Evolutionary conservation across 2,329 filamentous ascomycete genomes (phyloP), one percentile per base, ranked within the genome.

Genomic region (Sarocladium oryzae): DNA sequence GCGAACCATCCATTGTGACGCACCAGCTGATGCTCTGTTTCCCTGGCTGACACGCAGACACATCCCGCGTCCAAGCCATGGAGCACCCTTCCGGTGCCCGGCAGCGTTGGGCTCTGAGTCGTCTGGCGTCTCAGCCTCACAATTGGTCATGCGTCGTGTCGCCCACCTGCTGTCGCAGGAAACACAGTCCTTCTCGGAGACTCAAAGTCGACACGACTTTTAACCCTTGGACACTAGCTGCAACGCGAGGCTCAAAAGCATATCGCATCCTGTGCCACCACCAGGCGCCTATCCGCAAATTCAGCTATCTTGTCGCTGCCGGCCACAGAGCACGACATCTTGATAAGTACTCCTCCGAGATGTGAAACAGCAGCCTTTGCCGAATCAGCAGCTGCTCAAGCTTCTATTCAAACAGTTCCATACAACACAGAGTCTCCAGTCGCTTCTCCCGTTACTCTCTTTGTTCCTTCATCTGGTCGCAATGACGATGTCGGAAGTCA

Each of bases 51-150:
- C 43, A 48, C 43, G 26, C 43, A 48, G 5, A 13, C 28, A 3
- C 43, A 48, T 48, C 43, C 43, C 40, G 40, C 40, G 40, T 28
- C 24, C 21, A 45, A 16, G 28, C 26, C 26, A 32, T 48, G 43
- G n/a, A 10, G 26, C 26, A n/a, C n/a, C 10, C 21, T 20, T 30
- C 28, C 24, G 43, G 16, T 48, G 43, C 43, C 28, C 26, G 43
- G 26, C 43, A n/a, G 43, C 43, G 43, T 48, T 48, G 43, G 43
- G 43, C 43, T 48, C 26, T 32, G 43, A 30, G 43, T 48, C 43
- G 28, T 6, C 21, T 33, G 20, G 28, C 26, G 43, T 48, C 43
- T 48, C 43, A 48, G 43, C 43, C 43, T 48, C 43, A 48, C 24
- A 20, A 10, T 11, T 16, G 16, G 3, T 32, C 16, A 48, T 48